A percentile compares a stretch with the other conserved stretches of the same genome.
These are phyloP conservation scores for Heliocybe sulcata DNA, from an alignment of 1,284 basidiomycete species.

Conservation along the genomic window DNA sequence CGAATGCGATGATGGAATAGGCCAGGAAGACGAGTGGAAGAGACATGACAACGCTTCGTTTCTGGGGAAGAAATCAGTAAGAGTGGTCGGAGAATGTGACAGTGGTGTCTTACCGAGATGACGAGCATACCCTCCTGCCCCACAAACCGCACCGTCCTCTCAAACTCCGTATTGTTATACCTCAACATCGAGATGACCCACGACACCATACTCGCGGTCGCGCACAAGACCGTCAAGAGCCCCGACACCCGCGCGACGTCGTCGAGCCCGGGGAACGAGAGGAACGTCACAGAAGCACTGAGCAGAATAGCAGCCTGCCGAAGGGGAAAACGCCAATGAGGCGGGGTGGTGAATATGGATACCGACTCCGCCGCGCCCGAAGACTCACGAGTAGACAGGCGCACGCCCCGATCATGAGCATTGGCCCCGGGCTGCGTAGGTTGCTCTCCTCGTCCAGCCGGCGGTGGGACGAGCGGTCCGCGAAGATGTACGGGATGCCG, in stretches of 20 bases:
- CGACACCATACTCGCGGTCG: constrained; percentile 59
- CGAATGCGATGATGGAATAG: constrained; percentile 60
- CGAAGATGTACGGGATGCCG: constrained; percentile 68
- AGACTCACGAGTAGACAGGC: constrained; percentile 60
- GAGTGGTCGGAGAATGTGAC: constrained; percentile 1
- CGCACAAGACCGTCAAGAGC: constrained; percentile 58
- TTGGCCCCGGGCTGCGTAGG: constrained; percentile 41
- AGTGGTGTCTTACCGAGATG: constrained; percentile 38
- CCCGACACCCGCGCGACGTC: constrained; percentile 52
- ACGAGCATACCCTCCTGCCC: constrained; percentile 50
- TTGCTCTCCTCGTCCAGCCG: constrained; percentile 52
- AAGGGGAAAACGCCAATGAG: constrained; percentile 4
- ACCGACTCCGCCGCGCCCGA: constrained; percentile 1
- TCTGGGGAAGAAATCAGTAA: constrained; percentile 26
- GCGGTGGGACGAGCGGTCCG: constrained; percentile 38
- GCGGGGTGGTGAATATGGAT: constrained; percentile 2
- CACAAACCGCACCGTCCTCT: constrained; percentile 32
- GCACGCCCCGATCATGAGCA: constrained; percentile 56
- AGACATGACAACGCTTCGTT: constrained; percentile 54
- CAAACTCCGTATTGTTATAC: constrained; percentile 53
- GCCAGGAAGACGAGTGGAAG: constrained; percentile 68
- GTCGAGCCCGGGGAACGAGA: constrained; percentile 66
- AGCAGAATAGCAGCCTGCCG: constrained; percentile 65
- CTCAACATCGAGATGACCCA: constrained; percentile 60
- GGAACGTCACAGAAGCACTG: constrained; percentile 70